These are phyloP conservation scores for Pichia paraexigua DNA, from an alignment of 805 yeast species.

Conservation along the genomic window DNA sequence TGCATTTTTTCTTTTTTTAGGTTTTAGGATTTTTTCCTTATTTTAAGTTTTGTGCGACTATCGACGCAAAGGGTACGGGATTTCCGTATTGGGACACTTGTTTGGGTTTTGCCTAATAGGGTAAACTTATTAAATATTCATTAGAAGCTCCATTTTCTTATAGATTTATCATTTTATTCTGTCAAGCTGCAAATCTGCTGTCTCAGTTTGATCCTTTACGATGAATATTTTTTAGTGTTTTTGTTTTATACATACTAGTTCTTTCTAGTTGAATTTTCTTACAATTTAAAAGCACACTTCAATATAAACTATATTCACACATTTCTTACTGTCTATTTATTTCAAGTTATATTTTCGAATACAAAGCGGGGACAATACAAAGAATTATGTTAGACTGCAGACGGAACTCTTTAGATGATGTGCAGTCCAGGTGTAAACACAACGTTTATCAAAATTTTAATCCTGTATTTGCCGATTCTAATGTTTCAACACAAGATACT, in stretches of 20 bases:
- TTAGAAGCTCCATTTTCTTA: too few relatives aligned
- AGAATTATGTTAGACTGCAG: not conserved
- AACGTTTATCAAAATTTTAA: not conserved
- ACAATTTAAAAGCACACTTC: too few relatives aligned
- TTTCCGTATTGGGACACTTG: not conserved
- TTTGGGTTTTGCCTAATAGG: constrained; percentile 3
- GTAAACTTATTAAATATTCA: constrained; percentile 2
- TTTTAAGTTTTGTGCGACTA: not conserved
- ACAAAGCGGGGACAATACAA: too few relatives aligned
- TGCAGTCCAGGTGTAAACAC: not conserved
- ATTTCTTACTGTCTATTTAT: too few relatives aligned
- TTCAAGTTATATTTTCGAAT: too few relatives aligned
- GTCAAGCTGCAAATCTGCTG: not conserved
- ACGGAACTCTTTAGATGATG: not conserved
- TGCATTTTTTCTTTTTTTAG: not conserved
- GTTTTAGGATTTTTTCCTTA: not conserved
- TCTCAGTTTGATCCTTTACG: too few relatives aligned
- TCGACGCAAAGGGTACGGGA: not conserved
- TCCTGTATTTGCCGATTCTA: not conserved
- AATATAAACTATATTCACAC: too few relatives aligned
- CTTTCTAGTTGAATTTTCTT: too few relatives aligned
- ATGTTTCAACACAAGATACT: constrained; percentile 1
- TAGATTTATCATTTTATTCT: not conserved
- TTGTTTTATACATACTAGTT: too few relatives aligned
- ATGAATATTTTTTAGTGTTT: too few relatives aligned